Conservation (phyloP, 2,329 filamentous ascomycete genomes). For the Tolypocladium cylindrosporum region DNA sequence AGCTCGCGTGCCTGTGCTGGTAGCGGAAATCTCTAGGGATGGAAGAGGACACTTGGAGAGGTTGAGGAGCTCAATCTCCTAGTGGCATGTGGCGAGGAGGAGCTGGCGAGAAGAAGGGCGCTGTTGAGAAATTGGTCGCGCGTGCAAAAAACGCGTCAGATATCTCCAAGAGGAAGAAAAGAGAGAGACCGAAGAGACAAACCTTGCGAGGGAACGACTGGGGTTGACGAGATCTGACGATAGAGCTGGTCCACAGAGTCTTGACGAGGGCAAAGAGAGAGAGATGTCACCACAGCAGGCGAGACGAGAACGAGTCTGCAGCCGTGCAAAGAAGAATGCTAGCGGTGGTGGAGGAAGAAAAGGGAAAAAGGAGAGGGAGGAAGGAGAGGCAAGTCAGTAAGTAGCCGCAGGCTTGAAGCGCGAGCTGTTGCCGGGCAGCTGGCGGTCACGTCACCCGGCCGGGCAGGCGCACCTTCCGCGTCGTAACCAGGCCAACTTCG, state of each 20-base stretch:
- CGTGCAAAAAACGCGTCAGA: not conserved
- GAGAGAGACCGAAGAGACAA: not conserved
- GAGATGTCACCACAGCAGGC: not conserved
- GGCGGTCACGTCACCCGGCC: not conserved
- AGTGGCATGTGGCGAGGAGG: not conserved
- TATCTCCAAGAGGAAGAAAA: not conserved
- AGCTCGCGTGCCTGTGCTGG: not conserved
- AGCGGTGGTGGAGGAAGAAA: not conserved
- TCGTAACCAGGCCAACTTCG: not conserved
- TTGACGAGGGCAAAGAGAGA: not conserved
- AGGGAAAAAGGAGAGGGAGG: not conserved
- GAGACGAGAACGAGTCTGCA: not conserved
- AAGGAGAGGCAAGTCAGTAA: not conserved
- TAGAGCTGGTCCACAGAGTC: not conserved
- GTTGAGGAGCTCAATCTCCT: not conserved
- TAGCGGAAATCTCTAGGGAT: not conserved
- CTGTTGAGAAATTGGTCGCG: not conserved
- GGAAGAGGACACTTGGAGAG: not conserved
- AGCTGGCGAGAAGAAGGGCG: not conserved
- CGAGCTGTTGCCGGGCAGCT: not conserved
- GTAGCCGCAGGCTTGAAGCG: not conserved
- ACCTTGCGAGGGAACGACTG: not conserved
- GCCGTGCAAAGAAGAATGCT: not conserved
- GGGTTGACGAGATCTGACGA: not conserved
- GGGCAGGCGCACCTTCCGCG: not conserved